Evolutionary conservation across 495 filamentous ascomycete species (phyloP), one percentile per base, ranked within the genome.

Genomic region (Penicillium samsonianum): DNA sequence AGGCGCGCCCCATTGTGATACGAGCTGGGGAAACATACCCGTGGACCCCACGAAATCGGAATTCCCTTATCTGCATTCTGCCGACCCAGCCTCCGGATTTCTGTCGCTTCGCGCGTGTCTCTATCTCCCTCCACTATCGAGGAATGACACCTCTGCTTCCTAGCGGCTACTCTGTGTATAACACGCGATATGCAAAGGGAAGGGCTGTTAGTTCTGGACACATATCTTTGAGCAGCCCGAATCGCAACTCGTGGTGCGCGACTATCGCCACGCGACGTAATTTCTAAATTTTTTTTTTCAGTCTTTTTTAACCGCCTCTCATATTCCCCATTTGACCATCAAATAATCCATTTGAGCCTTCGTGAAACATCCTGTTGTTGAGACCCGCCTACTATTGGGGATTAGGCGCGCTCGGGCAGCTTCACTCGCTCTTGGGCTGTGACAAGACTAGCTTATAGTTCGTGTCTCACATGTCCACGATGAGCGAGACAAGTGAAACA

Each of bases 1-100:
- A 44, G 40, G 33, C 41, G 53, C 41, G 38, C 50, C 48, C 26
- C 30, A 43, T n/a, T 33, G 63, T 62, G 46, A 43, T 63, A 64
- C 60, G 55, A 61, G 28, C 56, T 60, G 46, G 55, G 55, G 49
- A 63, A 59, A 31, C 10, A 30, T 48, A 28, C 45, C 22, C 47
- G n/a, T n/a, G n/a, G n/a, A 22, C 50, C 10, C 38, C 23, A n/a
- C 30, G 30, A 46, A 19, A 49, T 50, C 55, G 59, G 35, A 60
- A 26, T 42, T 30, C 23, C 22, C 48, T 46, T 46, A 50, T 59
- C 59, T 59, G 59, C 55, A 26, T 12, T 31, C n/a, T 22, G 46
- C 49, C 52, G 26, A 37, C 44, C 46, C 23, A 43, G 42, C n/a
- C 58, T 48, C 50, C 50, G 46, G 17, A 49, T 28, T 31, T 40